A percentile compares a stretch with the other conserved stretches of the same genome.
These are phyloP conservation scores for Datisca glomerata DNA, from an alignment of 306 rosid genomes.

Conservation along the genomic window DNA sequence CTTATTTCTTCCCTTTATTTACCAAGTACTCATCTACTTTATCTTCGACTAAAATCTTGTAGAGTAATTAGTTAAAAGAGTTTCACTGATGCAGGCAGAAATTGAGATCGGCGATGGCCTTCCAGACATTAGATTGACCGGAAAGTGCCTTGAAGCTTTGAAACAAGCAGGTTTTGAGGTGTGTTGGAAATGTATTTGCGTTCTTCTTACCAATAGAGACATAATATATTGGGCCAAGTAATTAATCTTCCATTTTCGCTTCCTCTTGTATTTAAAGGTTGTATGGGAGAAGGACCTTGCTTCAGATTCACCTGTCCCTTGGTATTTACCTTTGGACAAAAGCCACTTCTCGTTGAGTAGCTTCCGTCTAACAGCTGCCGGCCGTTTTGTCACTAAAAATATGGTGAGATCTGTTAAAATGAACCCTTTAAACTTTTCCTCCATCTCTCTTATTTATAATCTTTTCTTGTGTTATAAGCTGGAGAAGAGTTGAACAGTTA, in stretches of 20 bases:
- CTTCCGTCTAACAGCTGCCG: slow-evolving; percentile 76
- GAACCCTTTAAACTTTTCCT: no score
- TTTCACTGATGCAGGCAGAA: slow-evolving; percentile 47
- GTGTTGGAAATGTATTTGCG: slow-evolving; percentile 10
- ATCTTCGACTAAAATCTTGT: not conserved
- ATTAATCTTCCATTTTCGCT: not conserved
- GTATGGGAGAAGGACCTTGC: slow-evolving; percentile 87
- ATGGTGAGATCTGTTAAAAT: slow-evolving; percentile 44
- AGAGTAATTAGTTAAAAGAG: not conserved
- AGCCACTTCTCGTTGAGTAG: slow-evolving; percentile 79
- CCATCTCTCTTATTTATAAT: not conserved
- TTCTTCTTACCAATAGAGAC: slow-evolving; percentile 4
- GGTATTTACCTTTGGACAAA: slow-evolving; percentile 92
- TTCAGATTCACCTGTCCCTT: slow-evolving; percentile 50
- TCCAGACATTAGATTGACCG: slow-evolving; percentile 81
- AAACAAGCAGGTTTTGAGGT: slow-evolving; percentile 98
- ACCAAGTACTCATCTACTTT: not conserved
- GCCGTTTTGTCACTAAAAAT: slow-evolving; percentile 73
- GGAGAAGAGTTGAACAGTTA: not conserved
- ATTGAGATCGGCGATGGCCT: slow-evolving; percentile 95
- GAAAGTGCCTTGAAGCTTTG: slow-evolving; percentile 80
- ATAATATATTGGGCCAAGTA: slow-evolving; percentile 5
- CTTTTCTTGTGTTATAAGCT: not conserved
- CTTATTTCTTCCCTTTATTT: not conserved
- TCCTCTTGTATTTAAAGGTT: slow-evolving; percentile 31